These are phyloP conservation scores for Fraxinus floribunda DNA, from an alignment of 305 asterid genomes.

Conservation along the genomic window DNA sequence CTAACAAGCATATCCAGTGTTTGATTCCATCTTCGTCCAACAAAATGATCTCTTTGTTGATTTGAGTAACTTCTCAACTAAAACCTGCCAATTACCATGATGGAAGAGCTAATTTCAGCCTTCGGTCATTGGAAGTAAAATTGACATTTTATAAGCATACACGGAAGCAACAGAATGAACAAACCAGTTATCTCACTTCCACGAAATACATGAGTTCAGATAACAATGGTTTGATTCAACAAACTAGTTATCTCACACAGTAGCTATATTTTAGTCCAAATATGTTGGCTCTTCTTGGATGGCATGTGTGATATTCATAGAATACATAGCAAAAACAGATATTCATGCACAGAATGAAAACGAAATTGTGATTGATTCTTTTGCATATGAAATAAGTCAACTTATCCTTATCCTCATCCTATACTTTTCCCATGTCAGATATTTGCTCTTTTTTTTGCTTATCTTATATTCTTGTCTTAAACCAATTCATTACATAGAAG, in stretches of 20 bases:
- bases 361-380: background rate
- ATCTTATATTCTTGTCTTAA: background rate
- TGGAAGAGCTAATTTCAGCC: background rate
- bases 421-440: background rate
- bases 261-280: background rate
- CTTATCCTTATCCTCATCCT: background rate
- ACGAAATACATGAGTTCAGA: background rate
- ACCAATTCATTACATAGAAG: background rate
- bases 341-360: background rate
- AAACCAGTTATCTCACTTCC: background rate
- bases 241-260: background rate
- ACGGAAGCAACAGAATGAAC: background rate
- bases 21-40: conserved; percentile 24
- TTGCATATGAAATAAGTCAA: too few species aligned
- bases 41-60: conserved; percentile 14
- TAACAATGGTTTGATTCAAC: background rate
- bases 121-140: conserved; percentile 7
- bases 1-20: background rate
- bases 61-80: conserved; percentile 17
- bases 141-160: conserved; percentile 7
- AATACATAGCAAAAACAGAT: background rate
- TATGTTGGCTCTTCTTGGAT: background rate
- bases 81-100: conserved; percentile 34
- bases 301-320: background rate
- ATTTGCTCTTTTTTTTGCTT: background rate